phyloP scores from a whole-genome alignment of 2,329 filamentous ascomycete species.

The Colletotrichum echinochloae region DNA sequence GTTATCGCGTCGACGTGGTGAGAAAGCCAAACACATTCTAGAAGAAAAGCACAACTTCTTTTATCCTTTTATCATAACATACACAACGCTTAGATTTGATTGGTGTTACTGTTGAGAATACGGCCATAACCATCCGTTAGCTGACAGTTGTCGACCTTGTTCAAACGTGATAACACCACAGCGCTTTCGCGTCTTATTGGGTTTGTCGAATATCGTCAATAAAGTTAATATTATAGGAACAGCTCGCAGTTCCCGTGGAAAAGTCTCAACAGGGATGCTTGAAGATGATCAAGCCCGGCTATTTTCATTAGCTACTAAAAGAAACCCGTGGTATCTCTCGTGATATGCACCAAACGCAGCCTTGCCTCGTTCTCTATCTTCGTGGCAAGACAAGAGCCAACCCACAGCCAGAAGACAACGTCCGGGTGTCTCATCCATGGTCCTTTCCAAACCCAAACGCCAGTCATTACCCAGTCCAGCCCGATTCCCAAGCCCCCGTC shows the following conservation, averaged over 20 bases:
- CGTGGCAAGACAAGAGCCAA: too few species aligned
- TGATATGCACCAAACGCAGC: neutral
- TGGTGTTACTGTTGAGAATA: neutral
- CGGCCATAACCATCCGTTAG: neutral
- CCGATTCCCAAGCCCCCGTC: neutral
- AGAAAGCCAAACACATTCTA: neutral
- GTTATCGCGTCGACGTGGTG: neutral
- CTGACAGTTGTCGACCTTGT: neutral
- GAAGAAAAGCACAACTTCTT: too few species aligned
- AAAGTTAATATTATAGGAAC: neutral
- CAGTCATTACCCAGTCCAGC: constrained; percentile 14
- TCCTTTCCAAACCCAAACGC: constrained; percentile 21
- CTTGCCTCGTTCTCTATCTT: neutral
- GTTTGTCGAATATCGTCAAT: neutral
- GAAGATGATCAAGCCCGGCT: neutral
- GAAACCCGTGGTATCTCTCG: constrained; percentile 32
- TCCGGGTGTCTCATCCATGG: neutral
- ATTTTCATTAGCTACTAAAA: constrained; percentile 22
- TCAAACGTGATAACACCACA: neutral
- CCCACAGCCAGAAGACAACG: neutral
- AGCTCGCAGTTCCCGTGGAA: neutral
- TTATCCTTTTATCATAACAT: neutral
- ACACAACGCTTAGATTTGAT: neutral
- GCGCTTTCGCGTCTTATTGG: neutral
- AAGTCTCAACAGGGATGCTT: neutral